A percentile compares a stretch with the other conserved stretches of the same genome.
phyloP scores from a whole-genome alignment of 2,329 filamentous ascomycete species.

The Aspergillus floridensis region DNA sequence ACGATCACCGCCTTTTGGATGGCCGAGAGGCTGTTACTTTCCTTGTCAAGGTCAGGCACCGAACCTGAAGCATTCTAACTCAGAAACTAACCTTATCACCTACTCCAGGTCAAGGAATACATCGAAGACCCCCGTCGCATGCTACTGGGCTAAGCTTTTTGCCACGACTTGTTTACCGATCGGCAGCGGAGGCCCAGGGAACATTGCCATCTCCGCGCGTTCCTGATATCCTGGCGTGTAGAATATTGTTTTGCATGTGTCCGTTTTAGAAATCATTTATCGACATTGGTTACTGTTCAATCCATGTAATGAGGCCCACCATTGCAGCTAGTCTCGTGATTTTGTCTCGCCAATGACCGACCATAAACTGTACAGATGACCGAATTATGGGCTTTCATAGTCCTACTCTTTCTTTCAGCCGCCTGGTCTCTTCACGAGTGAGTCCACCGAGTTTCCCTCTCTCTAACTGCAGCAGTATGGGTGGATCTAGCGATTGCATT shows the following conservation, averaged over 20 bases:
- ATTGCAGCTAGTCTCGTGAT: not conserved
- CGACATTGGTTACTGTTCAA: not conserved
- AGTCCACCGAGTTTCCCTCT: slow-evolving; percentile 44
- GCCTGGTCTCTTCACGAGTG: slow-evolving; percentile 36
- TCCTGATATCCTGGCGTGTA: slow-evolving; percentile 2
- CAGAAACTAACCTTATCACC: slow-evolving; percentile 10
- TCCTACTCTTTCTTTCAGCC: slow-evolving; percentile 33
- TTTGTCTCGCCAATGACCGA: not conserved
- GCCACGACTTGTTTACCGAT: not conserved
- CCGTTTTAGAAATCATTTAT: not conserved
- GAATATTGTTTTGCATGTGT: not conserved
- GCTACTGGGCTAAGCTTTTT: slow-evolving; percentile 57
- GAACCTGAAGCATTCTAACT: not conserved
- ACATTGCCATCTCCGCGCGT: not conserved
- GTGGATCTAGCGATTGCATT: slow-evolving; percentile 43
- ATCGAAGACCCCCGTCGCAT: slow-evolving; percentile 94
- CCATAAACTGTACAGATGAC: not conserved
- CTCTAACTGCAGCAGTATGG: slow-evolving; percentile 54
- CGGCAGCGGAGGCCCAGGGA: not conserved
- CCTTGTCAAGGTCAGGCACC: slow-evolving; percentile 68
- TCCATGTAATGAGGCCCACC: not conserved
- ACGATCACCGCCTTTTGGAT: slow-evolving; percentile 93
- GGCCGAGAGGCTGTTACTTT: slow-evolving; percentile 95
- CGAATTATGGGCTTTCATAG: slow-evolving; percentile 9
- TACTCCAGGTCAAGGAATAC: slow-evolving; percentile 73